Conservation (phyloP, 192 early-diverging fungal genomes). For the Coemansia sp. region DNA sequence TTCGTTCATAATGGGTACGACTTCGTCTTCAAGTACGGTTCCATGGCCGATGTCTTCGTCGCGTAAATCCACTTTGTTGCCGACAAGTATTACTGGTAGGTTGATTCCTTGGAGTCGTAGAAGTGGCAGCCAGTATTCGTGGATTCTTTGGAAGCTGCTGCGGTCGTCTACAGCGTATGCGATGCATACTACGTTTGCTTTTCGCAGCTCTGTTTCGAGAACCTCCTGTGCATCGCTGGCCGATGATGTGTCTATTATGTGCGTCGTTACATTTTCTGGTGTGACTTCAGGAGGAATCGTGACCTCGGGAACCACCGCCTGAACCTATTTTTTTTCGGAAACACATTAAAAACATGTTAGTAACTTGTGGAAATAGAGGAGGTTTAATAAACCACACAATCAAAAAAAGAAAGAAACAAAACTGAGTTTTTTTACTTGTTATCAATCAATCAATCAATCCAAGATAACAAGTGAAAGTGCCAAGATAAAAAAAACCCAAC, state of each 20-base stretch:
- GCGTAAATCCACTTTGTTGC: conserved; percentile 54
- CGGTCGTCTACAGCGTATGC: conserved; percentile 90
- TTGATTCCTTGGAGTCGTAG: conserved; percentile 91
- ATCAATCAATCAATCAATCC: no score
- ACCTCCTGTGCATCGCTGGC: conserved; percentile 86
- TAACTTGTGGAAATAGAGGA: no score
- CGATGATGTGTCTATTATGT: conserved; percentile 94
- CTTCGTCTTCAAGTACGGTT: conserved; percentile 87
- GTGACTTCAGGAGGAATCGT: conserved; percentile 99
- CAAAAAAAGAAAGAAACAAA: no score
- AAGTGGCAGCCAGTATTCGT: conserved; percentile 91
- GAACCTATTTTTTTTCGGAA: conserved; percentile 43
- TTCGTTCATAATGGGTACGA: conserved; percentile 98
- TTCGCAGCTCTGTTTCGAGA: conserved; percentile 91
- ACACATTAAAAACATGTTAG: no score
- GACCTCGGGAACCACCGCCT: conserved; percentile 99
- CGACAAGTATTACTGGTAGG: conserved; percentile 84
- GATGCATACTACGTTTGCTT: conserved; percentile 97
- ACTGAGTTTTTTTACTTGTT: not conserved
- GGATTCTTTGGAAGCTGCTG: conserved; percentile 82
- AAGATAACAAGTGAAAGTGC: no score
- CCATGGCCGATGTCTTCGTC: conserved; percentile 81
- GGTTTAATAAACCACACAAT: no score
- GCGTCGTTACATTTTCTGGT: conserved; percentile 93
- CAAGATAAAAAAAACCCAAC: no score